These are phyloP conservation scores for Leucoagaricus sp. DNA, from an alignment of 1,284 basidiomycete species.

Conservation along the genomic window DNA sequence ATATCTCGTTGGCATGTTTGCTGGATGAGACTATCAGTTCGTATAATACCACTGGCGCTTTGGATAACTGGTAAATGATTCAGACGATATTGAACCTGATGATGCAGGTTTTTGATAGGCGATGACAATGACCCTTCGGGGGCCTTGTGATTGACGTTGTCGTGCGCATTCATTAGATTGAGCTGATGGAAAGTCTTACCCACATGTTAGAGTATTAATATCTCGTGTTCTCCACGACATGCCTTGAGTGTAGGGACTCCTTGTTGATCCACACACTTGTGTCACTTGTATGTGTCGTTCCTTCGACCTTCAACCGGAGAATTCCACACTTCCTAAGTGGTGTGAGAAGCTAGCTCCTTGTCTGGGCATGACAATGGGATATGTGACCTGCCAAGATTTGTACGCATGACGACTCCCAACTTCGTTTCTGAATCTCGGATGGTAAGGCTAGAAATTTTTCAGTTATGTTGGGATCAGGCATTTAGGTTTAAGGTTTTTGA, in stretches of 20 bases:
- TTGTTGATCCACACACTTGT: neutral
- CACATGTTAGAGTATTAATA: slow-evolving; percentile 14
- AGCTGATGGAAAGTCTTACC: slow-evolving; percentile 10
- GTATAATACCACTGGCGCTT: slow-evolving; percentile 13
- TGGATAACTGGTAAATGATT: slow-evolving; percentile 12
- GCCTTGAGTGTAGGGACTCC: neutral
- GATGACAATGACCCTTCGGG: slow-evolving; percentile 21
- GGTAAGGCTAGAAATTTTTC: neutral
- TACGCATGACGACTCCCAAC: neutral
- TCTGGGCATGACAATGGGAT: too few species aligned
- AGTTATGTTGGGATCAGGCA: slow-evolving; percentile 1
- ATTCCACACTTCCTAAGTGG: neutral
- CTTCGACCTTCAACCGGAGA: neutral
- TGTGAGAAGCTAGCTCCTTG: too few species aligned
- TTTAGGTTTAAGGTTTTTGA: slow-evolving; percentile 15
- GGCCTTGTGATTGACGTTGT: neutral
- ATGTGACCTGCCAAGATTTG: too few species aligned
- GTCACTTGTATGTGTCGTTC: neutral
- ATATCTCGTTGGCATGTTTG: slow-evolving; percentile 90
- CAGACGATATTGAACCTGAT: slow-evolving; percentile 1
- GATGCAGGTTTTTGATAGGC: slow-evolving; percentile 28
- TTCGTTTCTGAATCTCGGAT: slow-evolving; percentile 2
- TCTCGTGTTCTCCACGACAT: slow-evolving; percentile 15
- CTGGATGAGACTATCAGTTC: slow-evolving; percentile 46
- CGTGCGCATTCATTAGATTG: slow-evolving; percentile 6